Evolutionary conservation across 2,329 filamentous ascomycete species (phyloP), one percentile per base, ranked within the genome.

Genomic region (Pseudocercospora pini-densiflorae): DNA sequence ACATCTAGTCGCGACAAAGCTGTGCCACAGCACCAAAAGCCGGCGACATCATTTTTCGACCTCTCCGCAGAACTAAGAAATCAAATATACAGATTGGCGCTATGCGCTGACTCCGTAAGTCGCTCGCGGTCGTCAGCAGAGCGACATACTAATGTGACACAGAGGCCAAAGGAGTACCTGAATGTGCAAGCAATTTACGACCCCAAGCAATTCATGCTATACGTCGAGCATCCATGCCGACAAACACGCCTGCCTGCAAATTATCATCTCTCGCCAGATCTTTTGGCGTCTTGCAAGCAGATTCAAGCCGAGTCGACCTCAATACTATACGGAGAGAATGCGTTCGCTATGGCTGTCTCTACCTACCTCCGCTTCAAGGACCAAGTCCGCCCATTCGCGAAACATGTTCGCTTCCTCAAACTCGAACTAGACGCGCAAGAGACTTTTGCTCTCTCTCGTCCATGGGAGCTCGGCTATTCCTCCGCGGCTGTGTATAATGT

Each of bases 1-100:
- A 19, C 21, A 24, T 7, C 47, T 21, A 5, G 14, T 14, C 4
- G 19, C 21, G 10, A 9, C 19, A 14, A 51, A 23, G 1, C 16
- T 51, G 7, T 23, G 47, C 19, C 47, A 24, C 21, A 51, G 2
- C 47, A 51, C 9, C 47, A 51, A 24, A 12, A 51, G 47, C 21
- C 47, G 19, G 2, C 21, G 21, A 9, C 23, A 27, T 73, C 66
- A 47, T 61, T 53, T 29, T 62, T 66, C 24, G 67, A 45, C 27
- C 47, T 51, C 23, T 51, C 36, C 4, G 61, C 61, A 51, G 54
- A 57, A 24, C 47, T 47, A 10, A 59, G 57, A 29, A 43, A 24
- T 21, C 16, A 43, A n/a, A 40, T 59, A 40, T 45, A 59, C 36
- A 21, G 36, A 36, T 31, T 40, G 19, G 23, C 57, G 57, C 57